Percentiles rank a stretch among this genome's conserved stretches.
Conservation (phyloP, 805 yeast genomes). For the Candida incommunis region DNA sequence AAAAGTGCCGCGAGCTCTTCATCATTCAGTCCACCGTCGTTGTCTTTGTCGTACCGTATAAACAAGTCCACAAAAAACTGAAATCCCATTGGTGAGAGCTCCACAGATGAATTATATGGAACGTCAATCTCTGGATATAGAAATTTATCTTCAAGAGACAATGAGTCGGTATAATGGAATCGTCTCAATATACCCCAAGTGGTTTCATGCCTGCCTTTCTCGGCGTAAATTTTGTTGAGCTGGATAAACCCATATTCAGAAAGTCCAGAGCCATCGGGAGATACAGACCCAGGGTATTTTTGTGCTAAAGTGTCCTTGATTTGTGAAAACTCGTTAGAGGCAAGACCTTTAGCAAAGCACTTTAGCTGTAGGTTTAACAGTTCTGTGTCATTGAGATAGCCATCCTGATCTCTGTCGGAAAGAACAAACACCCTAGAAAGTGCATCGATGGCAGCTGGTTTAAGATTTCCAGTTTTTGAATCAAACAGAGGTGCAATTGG, state of each 20-base stretch:
- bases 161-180: slow-evolving; percentile 82
- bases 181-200: slow-evolving; percentile 88
- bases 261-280: slow-evolving; percentile 35
- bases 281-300: slow-evolving; percentile 18
- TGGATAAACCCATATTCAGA: slow-evolving; percentile 62
- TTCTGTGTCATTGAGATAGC: slow-evolving; percentile 58
- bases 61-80: slow-evolving; percentile 84
- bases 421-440: slow-evolving; percentile 67
- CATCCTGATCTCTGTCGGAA: slow-evolving; percentile 86
- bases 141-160: slow-evolving; percentile 67
- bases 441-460: slow-evolving; percentile 65
- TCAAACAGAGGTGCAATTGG: slow-evolving; percentile 91
- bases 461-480: slow-evolving; percentile 72
- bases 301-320: slow-evolving; percentile 24
- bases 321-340: slow-evolving; percentile 24
- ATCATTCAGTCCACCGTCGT: slow-evolving; percentile 87
- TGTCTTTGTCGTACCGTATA: slow-evolving; percentile 78
- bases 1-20: slow-evolving; percentile 56
- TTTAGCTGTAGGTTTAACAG: slow-evolving; percentile 52
- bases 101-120: slow-evolving; percentile 65
- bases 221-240: slow-evolving; percentile 72
- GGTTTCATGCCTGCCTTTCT: slow-evolving; percentile 89
- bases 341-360: slow-evolving; percentile 53
- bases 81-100: slow-evolving; percentile 84
- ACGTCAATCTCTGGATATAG: slow-evolving; percentile 71